These are phyloP conservation scores for Penicillium vulpinum DNA, from an alignment of 2,329 filamentous ascomycete species.

Conservation along the genomic window DNA sequence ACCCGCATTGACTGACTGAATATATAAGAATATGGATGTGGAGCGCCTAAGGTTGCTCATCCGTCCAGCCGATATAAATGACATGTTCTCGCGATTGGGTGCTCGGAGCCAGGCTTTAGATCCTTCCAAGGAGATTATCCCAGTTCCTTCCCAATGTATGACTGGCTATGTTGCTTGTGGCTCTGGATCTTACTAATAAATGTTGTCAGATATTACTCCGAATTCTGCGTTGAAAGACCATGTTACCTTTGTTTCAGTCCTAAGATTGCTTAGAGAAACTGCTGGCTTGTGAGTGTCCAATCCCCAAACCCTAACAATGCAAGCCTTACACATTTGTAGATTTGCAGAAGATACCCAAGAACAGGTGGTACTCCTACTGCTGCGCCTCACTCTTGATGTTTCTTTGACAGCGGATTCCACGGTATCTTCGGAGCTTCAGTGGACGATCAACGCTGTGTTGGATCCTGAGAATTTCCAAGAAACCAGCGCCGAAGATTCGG, in stretches of 20 bases:
- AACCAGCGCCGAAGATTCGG: constrained; percentile 21
- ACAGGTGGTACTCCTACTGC: constrained; percentile 33
- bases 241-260: constrained; percentile 33
- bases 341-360: constrained; percentile 35
- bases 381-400: constrained; percentile 41
- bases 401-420: constrained; percentile 31
- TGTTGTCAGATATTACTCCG: constrained; percentile 12
- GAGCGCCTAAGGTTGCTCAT: constrained; percentile 35
- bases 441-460: constrained; percentile 32
- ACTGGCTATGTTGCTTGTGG: background rate
- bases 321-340: constrained; percentile 25
- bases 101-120: constrained; percentile 52
- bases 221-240: constrained; percentile 17
- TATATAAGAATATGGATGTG: constrained; percentile 25
- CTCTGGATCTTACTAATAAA: constrained; percentile 8
- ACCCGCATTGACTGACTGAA: constrained; percentile 12
- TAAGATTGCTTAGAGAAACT: constrained; percentile 35
- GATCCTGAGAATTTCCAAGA: constrained; percentile 28
- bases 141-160: constrained; percentile 29
- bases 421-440: constrained; percentile 36
- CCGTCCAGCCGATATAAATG: constrained; percentile 45
- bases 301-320: too few species aligned
- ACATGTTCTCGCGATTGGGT: constrained; percentile 61
- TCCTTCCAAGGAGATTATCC: constrained; percentile 28
- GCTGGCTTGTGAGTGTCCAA: constrained; percentile 31